Evolutionary conservation across 1,284 basidiomycete genomes (phyloP).

Genomic region (Quambalaria eucalypti): DNA sequence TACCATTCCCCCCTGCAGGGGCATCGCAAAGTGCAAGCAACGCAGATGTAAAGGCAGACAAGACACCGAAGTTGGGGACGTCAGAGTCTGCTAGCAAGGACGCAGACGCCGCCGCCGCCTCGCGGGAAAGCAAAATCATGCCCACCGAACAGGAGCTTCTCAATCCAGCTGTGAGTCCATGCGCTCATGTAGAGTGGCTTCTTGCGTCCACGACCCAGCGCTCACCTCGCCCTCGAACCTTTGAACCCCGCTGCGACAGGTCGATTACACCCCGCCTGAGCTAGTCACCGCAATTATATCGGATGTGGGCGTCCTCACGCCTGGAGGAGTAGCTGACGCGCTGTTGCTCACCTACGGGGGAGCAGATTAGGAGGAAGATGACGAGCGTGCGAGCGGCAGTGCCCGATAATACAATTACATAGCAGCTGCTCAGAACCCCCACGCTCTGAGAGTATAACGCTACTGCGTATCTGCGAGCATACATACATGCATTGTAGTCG

Average conservation of each 20-base stretch:
- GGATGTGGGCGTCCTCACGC: slow-evolving; percentile 82
- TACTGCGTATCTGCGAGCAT: too few relatives aligned
- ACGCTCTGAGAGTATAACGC: too few relatives aligned
- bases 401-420: too few relatives aligned
- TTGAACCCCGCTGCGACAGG: slow-evolving; percentile 12
- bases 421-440: too few relatives aligned
- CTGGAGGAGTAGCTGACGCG: slow-evolving; percentile 81
- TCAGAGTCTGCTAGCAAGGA: background rate
- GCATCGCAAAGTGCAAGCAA: background rate
- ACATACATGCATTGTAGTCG: too few relatives aligned
- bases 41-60: background rate
- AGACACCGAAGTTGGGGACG: background rate
- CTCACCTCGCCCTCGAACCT: slow-evolving; percentile 3
- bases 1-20: slow-evolving; percentile 20
- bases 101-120: background rate
- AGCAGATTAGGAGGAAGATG: too few relatives aligned
- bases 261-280: slow-evolving; percentile 55
- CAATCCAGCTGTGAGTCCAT: slow-evolving; percentile 31
- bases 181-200: background rate
- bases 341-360: slow-evolving; percentile 71
- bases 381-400: too few relatives aligned
- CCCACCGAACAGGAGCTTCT: slow-evolving; percentile 25
- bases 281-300: slow-evolving; percentile 81
- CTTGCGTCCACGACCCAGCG: background rate
- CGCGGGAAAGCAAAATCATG: slow-evolving; percentile 16